phyloP scores from a whole-genome alignment of 2,329 filamentous ascomycete genomes.

The Didymella lethalis region DNA sequence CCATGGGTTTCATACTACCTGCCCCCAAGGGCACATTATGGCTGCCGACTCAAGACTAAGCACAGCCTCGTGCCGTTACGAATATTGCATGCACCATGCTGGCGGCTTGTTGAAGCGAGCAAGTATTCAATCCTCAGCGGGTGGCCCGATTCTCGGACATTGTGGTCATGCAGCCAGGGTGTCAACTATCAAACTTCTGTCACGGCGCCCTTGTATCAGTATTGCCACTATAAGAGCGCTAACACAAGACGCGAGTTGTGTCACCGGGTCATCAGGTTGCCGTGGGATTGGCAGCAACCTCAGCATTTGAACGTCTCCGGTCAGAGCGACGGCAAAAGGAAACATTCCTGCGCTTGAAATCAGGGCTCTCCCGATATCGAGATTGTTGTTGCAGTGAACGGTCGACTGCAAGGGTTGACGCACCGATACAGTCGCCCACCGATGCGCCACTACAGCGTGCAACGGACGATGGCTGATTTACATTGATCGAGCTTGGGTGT shows the following conservation, averaged over 20 bases:
- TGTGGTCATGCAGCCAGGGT: conserved; percentile 15
- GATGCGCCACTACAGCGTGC: conserved; percentile 1
- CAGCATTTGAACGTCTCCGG: conserved; percentile 4
- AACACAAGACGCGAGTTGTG: conserved; percentile 5
- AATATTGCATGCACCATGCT: conserved; percentile 1
- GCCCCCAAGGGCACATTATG: not conserved
- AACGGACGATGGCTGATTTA: not conserved
- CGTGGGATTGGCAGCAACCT: not conserved
- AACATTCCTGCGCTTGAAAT: conserved; percentile 17
- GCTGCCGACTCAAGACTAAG: conserved; percentile 1
- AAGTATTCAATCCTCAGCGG: not conserved
- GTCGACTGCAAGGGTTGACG: conserved; percentile 17
- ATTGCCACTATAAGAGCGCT: not conserved
- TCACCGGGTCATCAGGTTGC: conserved; percentile 7
- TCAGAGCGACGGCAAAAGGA: not conserved
- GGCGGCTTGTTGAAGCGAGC: conserved; percentile 1
- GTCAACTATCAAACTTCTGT: not conserved
- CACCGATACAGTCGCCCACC: conserved; percentile 5
- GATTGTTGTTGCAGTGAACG: conserved; percentile 4
- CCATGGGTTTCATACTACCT: not conserved
- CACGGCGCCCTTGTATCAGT: not conserved
- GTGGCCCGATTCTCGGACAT: conserved; percentile 12
- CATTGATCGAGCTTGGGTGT: conserved; percentile 7
- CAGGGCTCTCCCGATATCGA: conserved; percentile 7
- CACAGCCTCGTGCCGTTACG: not conserved